Evolutionary conservation across 1,139 yeast species (phyloP), one percentile per base, ranked within the genome.

Genomic region (Pichia sp.): DNA sequence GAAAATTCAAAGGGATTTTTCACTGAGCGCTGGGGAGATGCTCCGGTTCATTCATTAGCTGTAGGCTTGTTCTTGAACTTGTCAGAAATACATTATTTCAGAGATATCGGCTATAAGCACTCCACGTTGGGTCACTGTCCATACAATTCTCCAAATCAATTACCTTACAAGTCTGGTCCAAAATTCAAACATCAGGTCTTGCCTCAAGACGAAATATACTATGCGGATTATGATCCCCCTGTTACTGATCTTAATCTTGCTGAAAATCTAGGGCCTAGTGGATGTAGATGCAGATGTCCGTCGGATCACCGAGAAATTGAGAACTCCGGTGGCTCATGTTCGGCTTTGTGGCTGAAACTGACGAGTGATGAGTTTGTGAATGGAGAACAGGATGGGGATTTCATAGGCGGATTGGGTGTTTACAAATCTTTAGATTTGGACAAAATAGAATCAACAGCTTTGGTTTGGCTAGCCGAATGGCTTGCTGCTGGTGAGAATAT

Each of bases 11-110:
- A 92, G 9, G 97, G 97, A 0, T 91, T 91, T 66, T 89, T 83
- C 76, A 78, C 78, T 53, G 97, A 91, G 67, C 73, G 97, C 65
- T 91, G 97, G 97, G 97, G 97, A 1, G 97, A 91, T 74, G 97
- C 97, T 0, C 96, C 97, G 0, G 83, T 91, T 2, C 97, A 90
- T 68, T 85, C 96, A 1, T 72, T 91, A 27, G 97, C 93, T 0
- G 79, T 87, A 6, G 95, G 90, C 0, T 76, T 91, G 78, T 75
- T 86, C 64, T 72, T 90, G 48, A 77, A 85, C 54, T 67, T 84
- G 2, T 73, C 80, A 5, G 89, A 90, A 56, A 74, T 91, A 12
- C 97, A 91, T 71, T 91, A 91, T 69, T 91, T 91, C 72, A 73
- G 97, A 61, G 97, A 91, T 65, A 85, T 91, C 61, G 97, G 97